Evolutionary conservation across 169 alveolate species (phyloP).

Genomic region (Plasmodium fragile): DNA sequence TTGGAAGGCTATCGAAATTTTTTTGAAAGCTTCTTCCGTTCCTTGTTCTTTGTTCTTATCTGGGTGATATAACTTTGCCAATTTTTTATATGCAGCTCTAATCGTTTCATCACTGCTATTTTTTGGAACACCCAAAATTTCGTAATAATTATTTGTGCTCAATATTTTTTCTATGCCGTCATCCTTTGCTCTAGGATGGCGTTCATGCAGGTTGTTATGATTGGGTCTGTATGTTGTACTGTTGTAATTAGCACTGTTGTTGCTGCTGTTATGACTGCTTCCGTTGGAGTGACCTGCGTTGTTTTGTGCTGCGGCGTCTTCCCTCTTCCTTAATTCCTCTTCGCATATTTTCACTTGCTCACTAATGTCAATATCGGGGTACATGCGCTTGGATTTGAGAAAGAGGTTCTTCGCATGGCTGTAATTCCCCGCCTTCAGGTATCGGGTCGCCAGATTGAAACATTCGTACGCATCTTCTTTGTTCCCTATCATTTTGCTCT

Average conservation of each 20-base stretch:
- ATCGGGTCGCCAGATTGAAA: slow-evolving; percentile 52
- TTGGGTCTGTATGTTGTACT: slow-evolving; percentile 5
- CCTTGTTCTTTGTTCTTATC: slow-evolving; percentile 96
- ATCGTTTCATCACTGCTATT: slow-evolving; percentile 92
- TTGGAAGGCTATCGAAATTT: slow-evolving; percentile 94
- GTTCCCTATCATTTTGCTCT: slow-evolving; percentile 58
- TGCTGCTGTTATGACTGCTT: slow-evolving; percentile 7
- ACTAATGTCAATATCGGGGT: slow-evolving; percentile 70
- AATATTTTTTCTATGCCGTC: slow-evolving; percentile 84
- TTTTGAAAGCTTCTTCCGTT: slow-evolving; percentile 96
- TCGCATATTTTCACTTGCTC: slow-evolving; percentile 71
- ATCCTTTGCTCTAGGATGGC: slow-evolving; percentile 45
- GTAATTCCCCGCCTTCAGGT: slow-evolving; percentile 66
- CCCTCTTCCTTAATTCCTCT: slow-evolving; percentile 60
- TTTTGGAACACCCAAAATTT: slow-evolving; percentile 91
- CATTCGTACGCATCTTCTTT: slow-evolving; percentile 74
- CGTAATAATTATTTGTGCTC: slow-evolving; percentile 91
- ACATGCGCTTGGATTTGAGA: slow-evolving; percentile 61
- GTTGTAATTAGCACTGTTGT: slow-evolving; percentile 9
- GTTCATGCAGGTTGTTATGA: slow-evolving; percentile 53
- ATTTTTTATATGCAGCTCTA: slow-evolving; percentile 94
- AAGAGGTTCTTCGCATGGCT: slow-evolving; percentile 71
- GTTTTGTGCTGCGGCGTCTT: background rate
- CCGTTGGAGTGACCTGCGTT: background rate
- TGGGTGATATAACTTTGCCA: slow-evolving; percentile 97